These are phyloP conservation scores for Volvariella volvacea DNA, from an alignment of 1,284 basidiomycete species.

Conservation along the genomic window DNA sequence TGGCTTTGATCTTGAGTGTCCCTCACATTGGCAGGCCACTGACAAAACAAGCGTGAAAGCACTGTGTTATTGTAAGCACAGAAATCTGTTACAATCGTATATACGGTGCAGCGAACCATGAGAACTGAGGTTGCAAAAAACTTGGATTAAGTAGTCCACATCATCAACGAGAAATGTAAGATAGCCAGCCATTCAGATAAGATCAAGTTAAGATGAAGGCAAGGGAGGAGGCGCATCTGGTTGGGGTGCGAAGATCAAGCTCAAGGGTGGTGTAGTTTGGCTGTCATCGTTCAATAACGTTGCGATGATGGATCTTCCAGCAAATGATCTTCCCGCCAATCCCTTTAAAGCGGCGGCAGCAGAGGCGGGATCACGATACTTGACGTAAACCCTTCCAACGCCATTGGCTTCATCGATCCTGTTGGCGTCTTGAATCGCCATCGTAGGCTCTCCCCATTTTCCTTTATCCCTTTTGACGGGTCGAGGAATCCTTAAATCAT, in stretches of 20 bases:
- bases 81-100: no score
- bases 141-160: no score
- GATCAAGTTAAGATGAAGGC: constrained; percentile 31
- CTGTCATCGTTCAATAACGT: constrained; percentile 76
- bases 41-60: no score
- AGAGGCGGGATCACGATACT: constrained; percentile 57
- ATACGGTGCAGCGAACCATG: no score
- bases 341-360: constrained; percentile 73
- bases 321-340: constrained; percentile 88
- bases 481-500: constrained; percentile 84
- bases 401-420: constrained; percentile 81
- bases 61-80: no score
- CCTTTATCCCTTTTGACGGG: constrained; percentile 81
- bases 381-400: constrained; percentile 92
- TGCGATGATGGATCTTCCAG: constrained; percentile 83
- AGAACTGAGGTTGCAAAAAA: no score
- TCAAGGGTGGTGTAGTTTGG: constrained; percentile 72
- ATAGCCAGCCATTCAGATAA: no score
- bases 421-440: constrained; percentile 56
- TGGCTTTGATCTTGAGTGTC: no score
- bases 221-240: constrained; percentile 75
- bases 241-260: constrained; percentile 73
- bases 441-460: constrained; percentile 70
- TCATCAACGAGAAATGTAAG: no score
- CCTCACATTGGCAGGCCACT: no score